These are phyloP conservation scores for Ophiostoma himal-ulmi DNA, from an alignment of 2,329 filamentous ascomycete genomes.

Conservation along the genomic window DNA sequence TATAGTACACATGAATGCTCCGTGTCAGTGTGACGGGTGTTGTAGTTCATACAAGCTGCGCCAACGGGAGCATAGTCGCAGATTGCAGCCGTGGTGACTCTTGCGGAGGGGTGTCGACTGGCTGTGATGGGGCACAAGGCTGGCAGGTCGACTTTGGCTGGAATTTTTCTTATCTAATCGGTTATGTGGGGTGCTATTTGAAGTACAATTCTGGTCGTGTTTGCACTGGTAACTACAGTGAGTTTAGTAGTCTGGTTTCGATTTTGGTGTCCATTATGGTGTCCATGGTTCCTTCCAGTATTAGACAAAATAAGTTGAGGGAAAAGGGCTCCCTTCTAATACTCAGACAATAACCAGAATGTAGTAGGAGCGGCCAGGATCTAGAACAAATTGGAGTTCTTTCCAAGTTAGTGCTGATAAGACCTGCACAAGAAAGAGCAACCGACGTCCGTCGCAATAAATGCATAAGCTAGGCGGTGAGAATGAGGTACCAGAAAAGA, in stretches of 20 bases:
- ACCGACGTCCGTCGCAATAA: background rate
- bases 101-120: constrained; percentile 8
- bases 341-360: background rate
- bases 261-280: too few relatives aligned
- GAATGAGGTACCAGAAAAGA: background rate
- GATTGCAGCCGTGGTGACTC: constrained; percentile 18
- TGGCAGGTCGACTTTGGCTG: background rate
- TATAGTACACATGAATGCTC: constrained; percentile 14
- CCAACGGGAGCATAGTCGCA: background rate
- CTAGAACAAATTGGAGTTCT: background rate
- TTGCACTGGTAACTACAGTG: background rate
- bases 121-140: background rate
- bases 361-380: background rate
- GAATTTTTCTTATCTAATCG: constrained; percentile 10
- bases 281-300: background rate
- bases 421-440: background rate
- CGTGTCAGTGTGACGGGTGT: background rate
- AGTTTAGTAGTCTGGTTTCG: background rate
- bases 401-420: background rate
- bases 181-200: background rate
- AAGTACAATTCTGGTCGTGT: background rate
- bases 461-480: constrained; percentile 10
- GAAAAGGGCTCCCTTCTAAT: background rate
- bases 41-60: background rate
- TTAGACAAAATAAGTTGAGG: background rate